phyloP scores from a whole-genome alignment of 495 filamentous ascomycete species.

The Chaetomium fimeti region DNA sequence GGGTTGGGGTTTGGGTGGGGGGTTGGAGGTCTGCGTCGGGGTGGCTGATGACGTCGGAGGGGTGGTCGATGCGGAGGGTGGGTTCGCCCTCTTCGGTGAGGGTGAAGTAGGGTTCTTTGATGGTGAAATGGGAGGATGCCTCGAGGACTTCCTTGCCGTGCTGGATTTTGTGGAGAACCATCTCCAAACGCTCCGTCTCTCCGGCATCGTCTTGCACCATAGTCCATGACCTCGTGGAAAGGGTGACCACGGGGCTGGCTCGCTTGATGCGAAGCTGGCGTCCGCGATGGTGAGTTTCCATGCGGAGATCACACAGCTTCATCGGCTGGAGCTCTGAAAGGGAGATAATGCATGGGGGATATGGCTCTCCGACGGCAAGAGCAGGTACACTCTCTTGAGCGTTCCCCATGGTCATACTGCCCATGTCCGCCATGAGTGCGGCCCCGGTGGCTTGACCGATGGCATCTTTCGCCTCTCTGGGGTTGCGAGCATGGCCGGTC shows the following conservation, averaged over 20 bases:
- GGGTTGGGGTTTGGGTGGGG: not conserved
- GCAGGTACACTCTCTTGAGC: not conserved
- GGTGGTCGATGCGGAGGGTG: conserved; percentile 14
- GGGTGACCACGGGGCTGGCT: conserved; percentile 6
- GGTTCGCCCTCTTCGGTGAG: conserved; percentile 12
- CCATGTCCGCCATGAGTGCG: conserved; percentile 10
- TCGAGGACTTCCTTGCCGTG: conserved; percentile 10
- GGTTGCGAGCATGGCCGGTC: not conserved
- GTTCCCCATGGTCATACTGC: not conserved
- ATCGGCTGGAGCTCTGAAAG: conserved; percentile 4
- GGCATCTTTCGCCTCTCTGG: conserved; percentile 1
- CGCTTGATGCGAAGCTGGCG: conserved; percentile 5
- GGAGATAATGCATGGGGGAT: not conserved
- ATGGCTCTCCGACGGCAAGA: not conserved
- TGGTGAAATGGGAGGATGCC: not conserved
- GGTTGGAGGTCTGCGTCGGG: not conserved
- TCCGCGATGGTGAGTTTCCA: conserved; percentile 11
- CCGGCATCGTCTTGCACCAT: conserved; percentile 16
- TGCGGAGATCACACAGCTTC: conserved; percentile 2
- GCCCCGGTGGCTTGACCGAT: conserved; percentile 14
- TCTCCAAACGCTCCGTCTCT: conserved; percentile 7
- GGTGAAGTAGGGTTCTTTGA: conserved; percentile 18
- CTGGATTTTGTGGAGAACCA: not conserved
- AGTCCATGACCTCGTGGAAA: conserved; percentile 5
- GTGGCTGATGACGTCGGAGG: not conserved